A percentile compares a stretch with the other conserved stretches of the same genome.
Evolutionary conservation across 805 yeast species (phyloP).

Genomic region (Saturnispora diversa): DNA sequence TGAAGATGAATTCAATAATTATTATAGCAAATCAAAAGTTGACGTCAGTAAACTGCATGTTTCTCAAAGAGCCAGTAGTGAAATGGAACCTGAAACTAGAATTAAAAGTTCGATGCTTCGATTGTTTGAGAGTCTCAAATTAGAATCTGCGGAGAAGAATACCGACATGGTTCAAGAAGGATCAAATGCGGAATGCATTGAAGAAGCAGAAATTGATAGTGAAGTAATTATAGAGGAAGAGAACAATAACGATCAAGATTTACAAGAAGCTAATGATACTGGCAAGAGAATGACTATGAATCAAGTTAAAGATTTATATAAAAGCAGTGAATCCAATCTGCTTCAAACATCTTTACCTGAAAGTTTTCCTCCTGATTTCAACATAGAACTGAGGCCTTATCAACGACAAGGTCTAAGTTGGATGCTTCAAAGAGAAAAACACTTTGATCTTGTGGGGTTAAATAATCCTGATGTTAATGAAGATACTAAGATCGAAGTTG

Average conservation of each 20-base stretch:
- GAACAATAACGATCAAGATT: not conserved
- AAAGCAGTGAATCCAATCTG: constrained; percentile 43
- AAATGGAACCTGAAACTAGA: constrained; percentile 12
- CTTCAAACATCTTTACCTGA: constrained; percentile 52
- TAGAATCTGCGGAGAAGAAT: constrained; percentile 6
- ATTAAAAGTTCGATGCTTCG: constrained; percentile 11
- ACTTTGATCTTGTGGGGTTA: constrained; percentile 37
- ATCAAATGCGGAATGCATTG: constrained; percentile 14
- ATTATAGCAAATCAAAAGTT: constrained; percentile 1
- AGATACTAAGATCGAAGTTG: constrained; percentile 21
- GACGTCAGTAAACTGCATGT: constrained; percentile 7
- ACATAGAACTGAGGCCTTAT: constrained; percentile 57
- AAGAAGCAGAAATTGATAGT: constrained; percentile 14
- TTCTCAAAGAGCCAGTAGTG: constrained; percentile 8
- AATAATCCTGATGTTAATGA: constrained; percentile 21
- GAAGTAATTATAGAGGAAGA: constrained; percentile 8
- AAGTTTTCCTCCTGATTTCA: constrained; percentile 50
- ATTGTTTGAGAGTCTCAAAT: constrained; percentile 16
- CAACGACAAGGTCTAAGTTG: constrained; percentile 82
- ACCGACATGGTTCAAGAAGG: too few relatives aligned
- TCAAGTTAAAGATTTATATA: constrained; percentile 69
- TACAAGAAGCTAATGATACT: constrained; percentile 9
- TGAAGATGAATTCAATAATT: constrained; percentile 20
- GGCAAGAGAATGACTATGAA: constrained; percentile 42
- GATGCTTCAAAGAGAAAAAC: constrained; percentile 79